Conservation (phyloP, 2,329 filamentous ascomycete genomes). For the Incumbomyces lentus region DNA sequence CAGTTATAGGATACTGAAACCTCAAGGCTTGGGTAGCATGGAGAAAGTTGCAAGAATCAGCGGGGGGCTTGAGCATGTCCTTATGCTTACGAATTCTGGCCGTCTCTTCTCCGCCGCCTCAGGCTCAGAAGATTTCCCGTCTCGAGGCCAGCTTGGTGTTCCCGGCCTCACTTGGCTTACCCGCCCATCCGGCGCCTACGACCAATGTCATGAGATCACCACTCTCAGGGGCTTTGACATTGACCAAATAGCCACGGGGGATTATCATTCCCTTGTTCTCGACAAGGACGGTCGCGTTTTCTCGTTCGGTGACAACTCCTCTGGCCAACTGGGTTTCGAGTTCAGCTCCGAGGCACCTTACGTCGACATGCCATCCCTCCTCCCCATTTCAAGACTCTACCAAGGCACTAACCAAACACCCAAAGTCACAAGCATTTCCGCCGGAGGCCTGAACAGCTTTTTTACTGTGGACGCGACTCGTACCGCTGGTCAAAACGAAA, state of each 20-base stretch:
- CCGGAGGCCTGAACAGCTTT: slow-evolving; percentile 78
- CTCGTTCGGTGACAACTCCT: slow-evolving; percentile 80
- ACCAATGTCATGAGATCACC: slow-evolving; percentile 69
- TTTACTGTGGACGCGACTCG: slow-evolving; percentile 71
- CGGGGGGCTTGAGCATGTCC: slow-evolving; percentile 72
- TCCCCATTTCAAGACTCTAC: slow-evolving; percentile 67
- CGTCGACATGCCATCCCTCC: slow-evolving; percentile 58
- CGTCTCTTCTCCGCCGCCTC: slow-evolving; percentile 83
- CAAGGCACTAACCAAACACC: slow-evolving; percentile 51
- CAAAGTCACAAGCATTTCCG: slow-evolving; percentile 65
- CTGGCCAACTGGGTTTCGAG: slow-evolving; percentile 83
- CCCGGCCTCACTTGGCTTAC: slow-evolving; percentile 72
- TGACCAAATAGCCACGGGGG: slow-evolving; percentile 67
- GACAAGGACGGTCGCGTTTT: slow-evolving; percentile 70
- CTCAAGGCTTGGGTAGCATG: slow-evolving; percentile 51
- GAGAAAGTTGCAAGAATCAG: slow-evolving; percentile 67
- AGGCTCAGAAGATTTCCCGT: slow-evolving; percentile 66
- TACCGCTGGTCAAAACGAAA: slow-evolving; percentile 38
- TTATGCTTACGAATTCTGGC: slow-evolving; percentile 74
- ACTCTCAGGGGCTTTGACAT: slow-evolving; percentile 62
- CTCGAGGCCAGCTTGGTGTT: slow-evolving; percentile 76
- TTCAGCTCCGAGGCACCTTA: slow-evolving; percentile 50
- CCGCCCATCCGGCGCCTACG: slow-evolving; percentile 65
- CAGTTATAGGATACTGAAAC: slow-evolving; percentile 64
- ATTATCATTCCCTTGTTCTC: slow-evolving; percentile 72